Evolutionary conservation across 306 rosid species (phyloP).

Genomic region (Malus orientalis): DNA sequence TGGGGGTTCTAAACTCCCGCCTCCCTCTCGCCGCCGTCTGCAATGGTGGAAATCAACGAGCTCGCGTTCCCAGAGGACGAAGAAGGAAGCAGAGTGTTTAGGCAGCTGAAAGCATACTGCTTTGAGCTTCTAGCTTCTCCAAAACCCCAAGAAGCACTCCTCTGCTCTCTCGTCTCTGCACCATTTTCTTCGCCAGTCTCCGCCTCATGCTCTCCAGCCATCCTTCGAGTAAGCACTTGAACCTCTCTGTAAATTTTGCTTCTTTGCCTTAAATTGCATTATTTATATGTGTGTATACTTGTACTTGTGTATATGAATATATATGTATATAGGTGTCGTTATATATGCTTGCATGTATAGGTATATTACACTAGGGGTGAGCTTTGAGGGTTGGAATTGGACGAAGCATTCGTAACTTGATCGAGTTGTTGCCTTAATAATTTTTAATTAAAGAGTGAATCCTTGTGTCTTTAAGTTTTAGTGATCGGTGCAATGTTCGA

Average conservation of each 20-base stretch:
- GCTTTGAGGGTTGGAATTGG: background rate
- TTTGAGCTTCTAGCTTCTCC: conserved; percentile 70
- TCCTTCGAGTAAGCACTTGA: conserved; percentile 58
- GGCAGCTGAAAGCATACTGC: conserved; percentile 46
- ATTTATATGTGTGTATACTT: background rate
- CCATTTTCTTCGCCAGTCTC: conserved; percentile 43
- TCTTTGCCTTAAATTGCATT: background rate
- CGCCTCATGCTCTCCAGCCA: conserved; percentile 50
- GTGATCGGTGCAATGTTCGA: background rate
- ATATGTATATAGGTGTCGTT: background rate
- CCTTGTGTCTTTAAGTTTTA: background rate
- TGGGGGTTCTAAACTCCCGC: background rate
- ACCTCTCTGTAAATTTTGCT: background rate
- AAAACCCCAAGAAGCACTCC: conserved; percentile 43
- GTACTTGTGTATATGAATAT: background rate
- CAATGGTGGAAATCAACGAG: conserved; percentile 35
- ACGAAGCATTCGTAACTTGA: background rate
- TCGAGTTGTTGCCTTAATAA: background rate
- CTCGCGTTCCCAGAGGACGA: background rate
- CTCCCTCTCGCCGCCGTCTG: background rate
- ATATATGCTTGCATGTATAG: background rate
- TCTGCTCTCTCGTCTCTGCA: conserved; percentile 45
- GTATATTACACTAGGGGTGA: background rate
- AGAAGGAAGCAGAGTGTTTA: conserved; percentile 35
- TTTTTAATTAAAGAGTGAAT: background rate